Base-by-base conservation (phyloP, 2,329 filamentous ascomycete genomes). In the Sporothrix curviconia region DNA sequence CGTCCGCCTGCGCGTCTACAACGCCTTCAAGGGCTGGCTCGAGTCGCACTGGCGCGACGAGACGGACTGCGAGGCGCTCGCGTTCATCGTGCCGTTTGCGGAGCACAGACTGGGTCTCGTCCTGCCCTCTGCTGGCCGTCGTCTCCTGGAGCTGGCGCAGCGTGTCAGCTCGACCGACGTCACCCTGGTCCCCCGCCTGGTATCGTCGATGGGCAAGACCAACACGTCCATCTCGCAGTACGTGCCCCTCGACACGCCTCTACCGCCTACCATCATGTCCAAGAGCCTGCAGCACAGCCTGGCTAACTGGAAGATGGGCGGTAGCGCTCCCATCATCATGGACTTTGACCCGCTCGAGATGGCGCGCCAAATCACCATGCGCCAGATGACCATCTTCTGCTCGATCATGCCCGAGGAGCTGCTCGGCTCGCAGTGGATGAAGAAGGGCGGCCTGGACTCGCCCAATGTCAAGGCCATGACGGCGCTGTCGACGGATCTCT, bases 401-500 rank as follows among this genome's bases (percentile, higher is more conserved):
- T 85, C 88, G 3, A 96, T 99, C 62, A 80, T 92, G 63, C 90
- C 94, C 0, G 90, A 96, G 64, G 94, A 99, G 71, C 82, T 99
- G 4, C 79, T 99, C 9, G 90, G 86, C 3, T 89, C 90, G 0
- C 91, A 95, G 71, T 97, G 92, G 91, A 95, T 88, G 72, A 96
- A 95, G 76, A 90, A 91, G 65, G 81, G 83, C 3, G 89, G 86
- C 5, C 84, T 83, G 0, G 83, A 87, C 59, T 89, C 92, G 1
- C 85, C 89, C 39, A 96, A 97, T 62, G 92, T 99, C 61, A 89
- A 92, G 68, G 89, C 90, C 5, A 95, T 97, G 90, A 94, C 92
- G 1, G 86, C 87, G 0, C 77, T 99, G 40, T 95, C 92, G 3
- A 99, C 91, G 0, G 92, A 96, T 62, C 76, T 99, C 17, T 91